A percentile compares a stretch with the other conserved stretches of the same genome.
Evolutionary conservation across 169 alveolate species (phyloP).

Genomic region (Cryptosporidium baileyi): DNA sequence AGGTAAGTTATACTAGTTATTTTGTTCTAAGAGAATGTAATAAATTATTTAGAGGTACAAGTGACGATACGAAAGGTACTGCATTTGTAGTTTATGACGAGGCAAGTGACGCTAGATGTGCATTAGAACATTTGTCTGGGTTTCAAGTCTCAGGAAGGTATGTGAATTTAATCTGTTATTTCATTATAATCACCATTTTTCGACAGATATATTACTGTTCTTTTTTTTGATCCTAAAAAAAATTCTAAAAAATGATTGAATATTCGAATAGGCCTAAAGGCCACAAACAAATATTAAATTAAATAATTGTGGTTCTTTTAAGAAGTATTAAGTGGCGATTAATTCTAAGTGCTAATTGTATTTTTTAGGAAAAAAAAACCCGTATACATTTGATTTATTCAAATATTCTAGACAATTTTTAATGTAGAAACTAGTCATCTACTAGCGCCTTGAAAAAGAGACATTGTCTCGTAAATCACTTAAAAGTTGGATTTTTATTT

Average conservation of each 20-base stretch:
- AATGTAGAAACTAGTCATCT: background rate
- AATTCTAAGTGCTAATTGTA: background rate
- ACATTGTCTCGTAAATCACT: too few relatives aligned
- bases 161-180: background rate
- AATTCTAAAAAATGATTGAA: background rate
- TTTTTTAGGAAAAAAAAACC: background rate
- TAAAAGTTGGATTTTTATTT: too few relatives aligned
- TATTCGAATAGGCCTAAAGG: too few relatives aligned
- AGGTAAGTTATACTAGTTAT: constrained; percentile 75
- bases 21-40: background rate
- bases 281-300: background rate
- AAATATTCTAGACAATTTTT: background rate
- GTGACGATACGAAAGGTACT: constrained; percentile 92
- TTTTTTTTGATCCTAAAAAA: constrained; percentile 5
- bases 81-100: constrained; percentile 98
- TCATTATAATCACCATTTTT: background rate
- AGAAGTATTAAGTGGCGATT: background rate
- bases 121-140: constrained; percentile 97
- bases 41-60: constrained; percentile 80
- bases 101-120: constrained; percentile 97
- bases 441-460: background rate
- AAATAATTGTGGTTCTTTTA: background rate
- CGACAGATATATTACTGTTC: constrained; percentile 18
- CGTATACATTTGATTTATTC: background rate
- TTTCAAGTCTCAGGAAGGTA: constrained; percentile 97